A percentile compares a stretch with the other conserved stretches of the same genome.
These are phyloP conservation scores for Vitis hybrid DNA, from an alignment of 177 flowering plant genomes.

Conservation along the genomic window DNA sequence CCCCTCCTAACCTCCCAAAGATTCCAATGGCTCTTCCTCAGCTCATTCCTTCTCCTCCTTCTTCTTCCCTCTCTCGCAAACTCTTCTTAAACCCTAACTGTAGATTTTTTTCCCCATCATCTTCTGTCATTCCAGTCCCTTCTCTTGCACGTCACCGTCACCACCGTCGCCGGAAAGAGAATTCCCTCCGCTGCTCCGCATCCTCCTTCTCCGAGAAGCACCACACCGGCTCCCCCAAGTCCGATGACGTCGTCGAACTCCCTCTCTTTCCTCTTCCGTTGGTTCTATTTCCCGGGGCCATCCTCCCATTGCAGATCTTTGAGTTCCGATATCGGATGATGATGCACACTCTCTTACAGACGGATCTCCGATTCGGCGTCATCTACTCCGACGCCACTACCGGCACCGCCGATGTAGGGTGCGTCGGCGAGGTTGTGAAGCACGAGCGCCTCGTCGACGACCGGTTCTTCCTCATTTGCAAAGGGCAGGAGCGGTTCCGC, in stretches of 20 bases:
- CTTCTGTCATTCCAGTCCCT: background rate
- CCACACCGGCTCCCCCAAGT: slow-evolving; percentile 47
- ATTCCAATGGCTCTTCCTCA: slow-evolving; percentile 59
- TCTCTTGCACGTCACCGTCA: slow-evolving; percentile 6
- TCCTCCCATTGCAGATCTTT: slow-evolving; percentile 89
- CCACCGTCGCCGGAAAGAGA: slow-evolving; percentile 23
- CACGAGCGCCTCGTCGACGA: slow-evolving; percentile 95
- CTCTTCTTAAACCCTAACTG: slow-evolving; percentile 31
- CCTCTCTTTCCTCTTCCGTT: slow-evolving; percentile 92
- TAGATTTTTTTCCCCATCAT: slow-evolving; percentile 1
- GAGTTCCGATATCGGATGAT: slow-evolving; percentile 94
- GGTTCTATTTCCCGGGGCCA: slow-evolving; percentile 98
- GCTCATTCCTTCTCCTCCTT: slow-evolving; percentile 39
- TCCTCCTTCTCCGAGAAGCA: slow-evolving; percentile 70
- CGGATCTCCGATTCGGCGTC: slow-evolving; percentile 95
- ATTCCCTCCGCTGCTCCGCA: slow-evolving; percentile 56
- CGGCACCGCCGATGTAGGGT: slow-evolving; percentile 83
- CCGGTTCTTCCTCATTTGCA: slow-evolving; percentile 90
- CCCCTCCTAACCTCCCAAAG: background rate
- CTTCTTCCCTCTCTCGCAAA: slow-evolving; percentile 36
- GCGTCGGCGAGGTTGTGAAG: slow-evolving; percentile 93
- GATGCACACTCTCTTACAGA: slow-evolving; percentile 95
- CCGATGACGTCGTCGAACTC: slow-evolving; percentile 72
- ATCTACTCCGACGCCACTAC: slow-evolving; percentile 71
- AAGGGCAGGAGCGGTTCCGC: slow-evolving; percentile 91